These are phyloP conservation scores for Musa schizocarpa DNA, from an alignment of 176 grass and related monocot species.

Conservation along the genomic window DNA sequence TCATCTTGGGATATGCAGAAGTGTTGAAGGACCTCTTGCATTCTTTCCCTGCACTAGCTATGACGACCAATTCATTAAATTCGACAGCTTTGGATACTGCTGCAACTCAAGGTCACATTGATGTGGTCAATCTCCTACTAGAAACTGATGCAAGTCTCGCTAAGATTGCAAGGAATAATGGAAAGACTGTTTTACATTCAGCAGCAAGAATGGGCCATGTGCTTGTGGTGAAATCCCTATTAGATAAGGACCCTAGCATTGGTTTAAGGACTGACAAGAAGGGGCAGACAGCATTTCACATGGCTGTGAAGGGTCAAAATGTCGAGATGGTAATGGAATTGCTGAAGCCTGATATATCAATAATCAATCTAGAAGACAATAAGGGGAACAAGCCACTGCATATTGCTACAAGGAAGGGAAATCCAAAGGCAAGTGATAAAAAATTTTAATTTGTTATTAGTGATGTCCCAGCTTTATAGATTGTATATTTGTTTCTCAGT, in stretches of 20 bases:
- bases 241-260: slow-evolving; percentile 16
- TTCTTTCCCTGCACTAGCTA: slow-evolving; percentile 18
- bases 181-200: slow-evolving; percentile 17
- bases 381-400: slow-evolving; percentile 18
- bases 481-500: neutral
- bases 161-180: slow-evolving; percentile 26
- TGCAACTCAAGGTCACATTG: slow-evolving; percentile 14
- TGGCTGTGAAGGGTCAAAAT: slow-evolving; percentile 22
- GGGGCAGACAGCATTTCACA: slow-evolving; percentile 22
- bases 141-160: slow-evolving; percentile 17
- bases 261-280: slow-evolving; percentile 17
- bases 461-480: neutral
- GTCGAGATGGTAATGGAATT: slow-evolving; percentile 12
- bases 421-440: slow-evolving; percentile 1
- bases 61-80: slow-evolving; percentile 21
- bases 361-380: slow-evolving; percentile 16
- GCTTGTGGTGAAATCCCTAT: slow-evolving; percentile 7
- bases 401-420: slow-evolving; percentile 16
- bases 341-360: slow-evolving; percentile 10
- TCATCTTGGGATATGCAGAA: slow-evolving; percentile 10
- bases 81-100: slow-evolving; percentile 21
- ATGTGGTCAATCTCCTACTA: slow-evolving; percentile 17
- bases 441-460: neutral
- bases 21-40: slow-evolving; percentile 19
- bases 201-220: slow-evolving; percentile 22